Conservation (phyloP, 2,329 filamentous ascomycete species). For the Verticillium albo-atrum region DNA sequence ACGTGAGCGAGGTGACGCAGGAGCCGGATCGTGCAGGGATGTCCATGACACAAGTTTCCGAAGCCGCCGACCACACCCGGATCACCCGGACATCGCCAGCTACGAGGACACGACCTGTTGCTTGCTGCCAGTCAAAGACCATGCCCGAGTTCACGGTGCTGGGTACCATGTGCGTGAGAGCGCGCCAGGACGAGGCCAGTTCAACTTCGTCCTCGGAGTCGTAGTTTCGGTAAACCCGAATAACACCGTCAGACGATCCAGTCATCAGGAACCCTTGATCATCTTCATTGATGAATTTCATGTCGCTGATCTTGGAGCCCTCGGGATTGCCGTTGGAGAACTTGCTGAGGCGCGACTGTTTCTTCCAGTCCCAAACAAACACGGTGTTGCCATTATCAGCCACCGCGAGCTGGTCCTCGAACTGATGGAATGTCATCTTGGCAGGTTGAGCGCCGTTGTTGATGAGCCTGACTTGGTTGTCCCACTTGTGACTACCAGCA, state of each 20-base stretch:
- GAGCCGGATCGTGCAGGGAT: constrained; percentile 92
- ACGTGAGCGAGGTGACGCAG: constrained; percentile 92
- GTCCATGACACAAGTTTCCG: constrained; percentile 88
- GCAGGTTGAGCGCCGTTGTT: constrained; percentile 86
- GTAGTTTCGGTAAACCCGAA: constrained; percentile 91
- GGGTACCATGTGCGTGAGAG: constrained; percentile 87
- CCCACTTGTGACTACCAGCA: constrained; percentile 83
- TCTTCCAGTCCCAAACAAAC: constrained; percentile 90
- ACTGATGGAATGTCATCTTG: constrained; percentile 96
- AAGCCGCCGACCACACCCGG: constrained; percentile 90
- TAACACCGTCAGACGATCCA: constrained; percentile 89
- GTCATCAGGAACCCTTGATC: constrained; percentile 94
- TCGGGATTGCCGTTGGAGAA: constrained; percentile 94
- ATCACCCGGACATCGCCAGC: constrained; percentile 95
- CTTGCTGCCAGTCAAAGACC: constrained; percentile 98
- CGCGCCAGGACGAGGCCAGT: constrained; percentile 86
- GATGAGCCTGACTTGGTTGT: constrained; percentile 74
- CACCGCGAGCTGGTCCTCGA: constrained; percentile 91
- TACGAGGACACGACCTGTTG: constrained; percentile 90
- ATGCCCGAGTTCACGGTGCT: constrained; percentile 93
- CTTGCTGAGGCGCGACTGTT: constrained; percentile 66
- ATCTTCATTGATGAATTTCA: constrained; percentile 97
- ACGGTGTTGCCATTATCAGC: constrained; percentile 91
- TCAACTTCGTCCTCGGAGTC: constrained; percentile 72
- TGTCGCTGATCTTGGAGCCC: constrained; percentile 87